Percentiles rank a stretch among this genome's conserved stretches.
phyloP scores from a whole-genome alignment of 805 yeast genomes.

The Schwanniomyces vanrijiae region DNA sequence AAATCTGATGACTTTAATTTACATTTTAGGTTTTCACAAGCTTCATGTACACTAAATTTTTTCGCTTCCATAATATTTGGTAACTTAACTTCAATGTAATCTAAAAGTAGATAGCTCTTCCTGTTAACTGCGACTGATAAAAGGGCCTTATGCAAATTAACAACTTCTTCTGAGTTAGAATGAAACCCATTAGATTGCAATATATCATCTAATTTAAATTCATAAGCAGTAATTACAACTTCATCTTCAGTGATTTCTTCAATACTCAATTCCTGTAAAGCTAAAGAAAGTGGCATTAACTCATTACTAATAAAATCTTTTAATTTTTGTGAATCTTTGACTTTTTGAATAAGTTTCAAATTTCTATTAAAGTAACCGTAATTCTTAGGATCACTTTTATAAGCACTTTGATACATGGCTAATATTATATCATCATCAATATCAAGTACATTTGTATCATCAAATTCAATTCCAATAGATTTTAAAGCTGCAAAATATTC shows the following conservation, averaged over 20 bases:
- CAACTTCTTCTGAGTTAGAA: slow-evolving; percentile 33
- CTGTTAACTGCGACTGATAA: slow-evolving; percentile 60
- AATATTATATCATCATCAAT: slow-evolving; percentile 30
- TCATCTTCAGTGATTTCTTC: slow-evolving; percentile 54
- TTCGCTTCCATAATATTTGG: neutral
- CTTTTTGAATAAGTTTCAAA: slow-evolving; percentile 25
- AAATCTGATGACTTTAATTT: slow-evolving; percentile 55
- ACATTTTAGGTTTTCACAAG: slow-evolving; percentile 50
- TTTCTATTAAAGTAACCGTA: slow-evolving; percentile 34
- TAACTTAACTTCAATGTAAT: slow-evolving; percentile 49
- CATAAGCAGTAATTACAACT: slow-evolving; percentile 72
- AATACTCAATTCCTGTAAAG: slow-evolving; percentile 35
- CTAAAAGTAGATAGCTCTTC: slow-evolving; percentile 56
- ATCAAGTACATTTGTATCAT: slow-evolving; percentile 9
- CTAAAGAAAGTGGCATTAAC: slow-evolving; percentile 32
- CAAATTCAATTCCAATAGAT: slow-evolving; percentile 25
- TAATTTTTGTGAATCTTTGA: slow-evolving; percentile 20
- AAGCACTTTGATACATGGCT: slow-evolving; percentile 32
- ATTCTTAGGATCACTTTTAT: slow-evolving; percentile 34
- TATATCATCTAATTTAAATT: slow-evolving; percentile 58
- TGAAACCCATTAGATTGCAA: slow-evolving; percentile 29
- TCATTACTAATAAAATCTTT: slow-evolving; percentile 26
- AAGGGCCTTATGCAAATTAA: slow-evolving; percentile 52
- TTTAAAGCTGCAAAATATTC: slow-evolving; percentile 35
- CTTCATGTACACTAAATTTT: slow-evolving; percentile 21